phyloP scores from a whole-genome alignment of 352 stramenopile genomes.

The Phytophthora sp. region DNA sequence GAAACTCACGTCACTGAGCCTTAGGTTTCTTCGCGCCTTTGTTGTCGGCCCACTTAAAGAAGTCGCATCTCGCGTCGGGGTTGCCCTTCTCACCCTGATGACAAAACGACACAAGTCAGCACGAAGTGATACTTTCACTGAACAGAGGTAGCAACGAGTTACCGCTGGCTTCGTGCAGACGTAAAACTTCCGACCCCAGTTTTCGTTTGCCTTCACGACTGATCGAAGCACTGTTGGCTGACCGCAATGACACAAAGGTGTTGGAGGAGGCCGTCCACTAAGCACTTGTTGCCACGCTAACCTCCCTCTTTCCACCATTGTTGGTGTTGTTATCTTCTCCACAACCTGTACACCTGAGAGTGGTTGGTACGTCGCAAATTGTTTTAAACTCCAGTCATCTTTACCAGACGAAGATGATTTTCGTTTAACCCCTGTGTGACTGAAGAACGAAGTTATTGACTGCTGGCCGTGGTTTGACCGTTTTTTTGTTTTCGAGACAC shows the following conservation, averaged over 20 bases:
- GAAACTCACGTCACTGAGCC: neutral
- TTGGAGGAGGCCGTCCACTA: conserved; percentile 60
- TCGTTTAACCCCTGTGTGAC: conserved; percentile 20
- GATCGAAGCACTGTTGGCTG: conserved; percentile 75
- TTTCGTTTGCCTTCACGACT: conserved; percentile 82
- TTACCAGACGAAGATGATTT: conserved; percentile 3
- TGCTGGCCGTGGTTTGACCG: conserved; percentile 32
- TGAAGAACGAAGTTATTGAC: conserved; percentile 67
- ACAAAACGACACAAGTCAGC: conserved; percentile 4
- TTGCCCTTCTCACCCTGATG: conserved; percentile 78
- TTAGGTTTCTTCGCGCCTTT: conserved; percentile 34
- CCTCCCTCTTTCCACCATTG: conserved; percentile 38
- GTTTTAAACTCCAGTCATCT: conserved; percentile 2
- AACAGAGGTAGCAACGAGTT: conserved; percentile 4
- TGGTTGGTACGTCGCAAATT: conserved; percentile 22
- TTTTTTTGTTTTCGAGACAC: conserved; percentile 6
- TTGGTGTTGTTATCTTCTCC: conserved; percentile 38
- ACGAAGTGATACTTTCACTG: neutral
- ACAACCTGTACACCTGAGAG: conserved; percentile 14
- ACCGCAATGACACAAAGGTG: conserved; percentile 69
- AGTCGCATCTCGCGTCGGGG: conserved; percentile 81
- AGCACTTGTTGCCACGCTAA: conserved; percentile 70
- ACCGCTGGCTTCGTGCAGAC: conserved; percentile 85
- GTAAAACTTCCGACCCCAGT: conserved; percentile 87
- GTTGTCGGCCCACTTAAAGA: conserved; percentile 82